A percentile compares a stretch with the other conserved stretches of the same genome.
Conservation (phyloP, 176 grass and related monocot genomes). For the Carex scoparia region DNA sequence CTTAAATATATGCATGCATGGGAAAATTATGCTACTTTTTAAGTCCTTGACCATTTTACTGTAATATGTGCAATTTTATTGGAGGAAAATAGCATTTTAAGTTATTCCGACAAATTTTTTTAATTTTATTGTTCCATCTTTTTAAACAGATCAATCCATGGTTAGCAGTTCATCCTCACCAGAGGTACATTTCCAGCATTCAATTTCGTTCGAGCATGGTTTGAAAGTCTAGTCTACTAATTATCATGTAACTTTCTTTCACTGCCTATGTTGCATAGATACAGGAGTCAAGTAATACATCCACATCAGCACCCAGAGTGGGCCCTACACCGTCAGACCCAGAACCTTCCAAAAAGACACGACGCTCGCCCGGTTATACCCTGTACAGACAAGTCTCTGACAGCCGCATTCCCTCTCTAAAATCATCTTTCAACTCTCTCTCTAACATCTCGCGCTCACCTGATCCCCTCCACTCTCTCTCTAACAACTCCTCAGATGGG, state of each 20-base stretch:
- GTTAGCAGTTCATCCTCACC: constrained; percentile 25
- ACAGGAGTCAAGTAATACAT: constrained; percentile 39
- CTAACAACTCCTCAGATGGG: constrained; percentile 50
- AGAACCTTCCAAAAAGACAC: constrained; percentile 48
- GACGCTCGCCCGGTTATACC: constrained; percentile 39
- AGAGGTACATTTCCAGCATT: constrained; percentile 39
- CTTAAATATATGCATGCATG: neutral
- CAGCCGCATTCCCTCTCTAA: constrained; percentile 48
- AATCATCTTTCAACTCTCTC: constrained; percentile 35
- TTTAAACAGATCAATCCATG: constrained; percentile 48
- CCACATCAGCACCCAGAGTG: constrained; percentile 32
- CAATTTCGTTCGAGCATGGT: neutral
- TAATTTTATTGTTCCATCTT: neutral
- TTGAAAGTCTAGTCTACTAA: neutral
- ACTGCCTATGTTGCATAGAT: constrained; percentile 39
- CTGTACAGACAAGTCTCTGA: constrained; percentile 44
- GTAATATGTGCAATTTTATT: neutral
- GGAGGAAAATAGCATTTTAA: neutral
- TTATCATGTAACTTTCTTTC: neutral
- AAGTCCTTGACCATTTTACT: neutral
- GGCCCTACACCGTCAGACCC: constrained; percentile 27
- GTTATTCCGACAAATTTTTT: neutral
- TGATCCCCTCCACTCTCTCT: constrained; percentile 27
- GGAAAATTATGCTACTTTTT: neutral
- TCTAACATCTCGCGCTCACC: constrained; percentile 1